Percentiles rank a stretch among this genome's conserved stretches.
These are phyloP conservation scores for Hymenoscyphus occultus DNA, from an alignment of 2,329 filamentous ascomycete genomes.

Conservation along the genomic window DNA sequence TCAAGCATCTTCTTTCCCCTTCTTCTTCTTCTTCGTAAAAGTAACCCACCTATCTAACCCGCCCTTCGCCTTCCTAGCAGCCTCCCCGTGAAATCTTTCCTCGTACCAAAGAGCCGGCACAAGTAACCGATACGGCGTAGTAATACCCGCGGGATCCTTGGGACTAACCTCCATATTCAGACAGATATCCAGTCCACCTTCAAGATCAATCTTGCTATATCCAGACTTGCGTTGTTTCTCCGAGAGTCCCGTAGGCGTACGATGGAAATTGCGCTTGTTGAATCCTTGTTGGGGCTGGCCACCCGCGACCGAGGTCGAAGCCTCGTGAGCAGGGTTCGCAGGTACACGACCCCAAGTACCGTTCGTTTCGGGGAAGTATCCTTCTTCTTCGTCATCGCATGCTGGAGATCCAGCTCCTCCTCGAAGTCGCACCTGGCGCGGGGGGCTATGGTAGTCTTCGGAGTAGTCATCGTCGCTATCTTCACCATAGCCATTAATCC, in stretches of 20 bases:
- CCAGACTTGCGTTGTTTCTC: constrained; percentile 56
- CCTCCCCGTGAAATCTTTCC: constrained; percentile 19
- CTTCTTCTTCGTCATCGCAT: constrained; percentile 48
- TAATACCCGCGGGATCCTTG: constrained; percentile 82
- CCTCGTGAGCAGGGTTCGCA: constrained; percentile 21
- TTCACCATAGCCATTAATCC: constrained; percentile 55
- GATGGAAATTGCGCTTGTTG: constrained; percentile 49
- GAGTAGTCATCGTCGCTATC: constrained; percentile 36
- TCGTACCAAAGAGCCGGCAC: constrained; percentile 71
- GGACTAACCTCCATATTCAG: constrained; percentile 87
- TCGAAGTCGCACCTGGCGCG: constrained; percentile 29
- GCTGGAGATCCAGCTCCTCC: constrained; percentile 40
- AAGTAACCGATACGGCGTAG: constrained; percentile 79
- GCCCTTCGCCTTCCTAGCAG: constrained; percentile 16
- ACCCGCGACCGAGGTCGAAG: constrained; percentile 29
- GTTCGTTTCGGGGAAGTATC: constrained; percentile 45
- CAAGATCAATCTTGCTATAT: constrained; percentile 66
- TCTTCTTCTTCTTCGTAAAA: constrained; percentile 16
- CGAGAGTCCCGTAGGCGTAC: constrained; percentile 67
- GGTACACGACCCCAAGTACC: constrained; percentile 17
- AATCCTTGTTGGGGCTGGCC: constrained; percentile 20
- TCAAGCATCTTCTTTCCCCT: background rate
- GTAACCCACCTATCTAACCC: constrained; percentile 25
- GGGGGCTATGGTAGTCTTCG: constrained; percentile 18
- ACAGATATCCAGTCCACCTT: constrained; percentile 81